phyloP scores from a whole-genome alignment of 441 rosid species.

The Erodium chrysanthum region DNA sequence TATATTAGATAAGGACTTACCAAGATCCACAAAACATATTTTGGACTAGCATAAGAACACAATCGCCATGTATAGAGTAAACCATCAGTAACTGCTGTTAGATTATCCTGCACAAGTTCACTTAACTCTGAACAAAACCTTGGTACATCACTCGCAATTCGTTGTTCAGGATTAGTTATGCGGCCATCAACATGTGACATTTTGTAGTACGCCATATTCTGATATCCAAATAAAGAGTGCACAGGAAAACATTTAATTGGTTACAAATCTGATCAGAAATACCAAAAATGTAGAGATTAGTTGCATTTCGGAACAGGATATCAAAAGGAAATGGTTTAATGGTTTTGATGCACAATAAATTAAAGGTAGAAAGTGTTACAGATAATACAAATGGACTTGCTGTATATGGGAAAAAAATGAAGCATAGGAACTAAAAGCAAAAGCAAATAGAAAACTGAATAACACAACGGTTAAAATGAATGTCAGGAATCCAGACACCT shows the following conservation, averaged over 20 bases:
- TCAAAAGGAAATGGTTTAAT: background rate
- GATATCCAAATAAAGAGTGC: slow-evolving; percentile 25
- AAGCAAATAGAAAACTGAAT: background rate
- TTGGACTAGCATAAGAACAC: slow-evolving; percentile 98
- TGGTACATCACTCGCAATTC: slow-evolving; percentile 94
- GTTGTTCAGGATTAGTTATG: slow-evolving; percentile 84
- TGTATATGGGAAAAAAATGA: background rate
- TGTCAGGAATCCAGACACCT: background rate
- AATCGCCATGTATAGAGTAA: slow-evolving; percentile 92
- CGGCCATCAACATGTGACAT: slow-evolving; percentile 96
- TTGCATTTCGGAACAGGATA: background rate
- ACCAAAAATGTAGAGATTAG: background rate
- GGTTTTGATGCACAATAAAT: background rate
- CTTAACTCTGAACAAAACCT: slow-evolving; percentile 93
- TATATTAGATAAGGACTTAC: too few relatives aligned
- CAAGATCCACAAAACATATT: slow-evolving; percentile 90
- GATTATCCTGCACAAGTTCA: slow-evolving; percentile 86
- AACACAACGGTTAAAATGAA: background rate
- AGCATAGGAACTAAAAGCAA: background rate
- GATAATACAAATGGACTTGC: background rate
- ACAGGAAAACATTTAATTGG: slow-evolving; percentile 5
- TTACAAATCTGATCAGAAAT: background rate
- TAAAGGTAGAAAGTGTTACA: background rate
- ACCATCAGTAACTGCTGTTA: slow-evolving; percentile 86
- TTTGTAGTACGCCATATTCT: slow-evolving; percentile 98